Percentiles rank a stretch among this genome's conserved stretches.
Conservation (phyloP, 2,329 filamentous ascomycete species). For the Trichoderma pleuroti region DNA sequence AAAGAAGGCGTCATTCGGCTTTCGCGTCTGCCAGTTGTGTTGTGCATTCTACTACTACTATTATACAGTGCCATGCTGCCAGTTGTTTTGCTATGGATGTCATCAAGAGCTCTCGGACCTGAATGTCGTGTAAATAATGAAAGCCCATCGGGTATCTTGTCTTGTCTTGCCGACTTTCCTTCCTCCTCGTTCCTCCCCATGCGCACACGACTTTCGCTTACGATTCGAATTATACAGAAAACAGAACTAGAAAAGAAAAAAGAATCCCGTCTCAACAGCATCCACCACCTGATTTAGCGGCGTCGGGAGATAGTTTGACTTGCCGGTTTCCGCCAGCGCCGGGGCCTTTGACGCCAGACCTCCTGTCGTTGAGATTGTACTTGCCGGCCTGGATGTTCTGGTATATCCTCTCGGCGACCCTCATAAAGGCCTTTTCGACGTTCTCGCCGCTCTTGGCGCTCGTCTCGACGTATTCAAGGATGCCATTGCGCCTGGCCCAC, state of each 20-base stretch:
- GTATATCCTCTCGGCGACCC: constrained; percentile 93
- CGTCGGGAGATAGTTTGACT: constrained; percentile 44
- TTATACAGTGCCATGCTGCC: not conserved
- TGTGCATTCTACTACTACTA: constrained; percentile 34
- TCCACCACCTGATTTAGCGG: constrained; percentile 38
- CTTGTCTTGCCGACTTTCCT: constrained; percentile 22
- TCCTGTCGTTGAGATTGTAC: constrained; percentile 90
- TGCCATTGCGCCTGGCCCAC: constrained; percentile 81
- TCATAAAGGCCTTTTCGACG: constrained; percentile 88
- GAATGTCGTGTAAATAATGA: constrained; percentile 4
- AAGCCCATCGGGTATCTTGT: constrained; percentile 27
- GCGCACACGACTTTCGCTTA: not conserved
- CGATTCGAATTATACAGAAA: not conserved
- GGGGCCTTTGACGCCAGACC: constrained; percentile 83
- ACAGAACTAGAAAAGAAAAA: not conserved
- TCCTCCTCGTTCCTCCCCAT: not conserved
- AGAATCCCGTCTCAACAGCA: constrained; percentile 49
- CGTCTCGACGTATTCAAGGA: constrained; percentile 93
- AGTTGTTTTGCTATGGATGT: not conserved
- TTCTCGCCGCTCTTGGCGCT: constrained; percentile 93
- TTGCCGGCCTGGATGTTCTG: constrained; percentile 93
- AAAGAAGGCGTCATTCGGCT: not conserved
- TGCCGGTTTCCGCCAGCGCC: constrained; percentile 46
- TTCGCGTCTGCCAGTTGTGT: constrained; percentile 16
- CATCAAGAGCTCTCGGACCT: not conserved